Evolutionary conservation across 441 rosid species (phyloP), one percentile per base, ranked within the genome.

Genomic region (Adansonia gregorii): DNA sequence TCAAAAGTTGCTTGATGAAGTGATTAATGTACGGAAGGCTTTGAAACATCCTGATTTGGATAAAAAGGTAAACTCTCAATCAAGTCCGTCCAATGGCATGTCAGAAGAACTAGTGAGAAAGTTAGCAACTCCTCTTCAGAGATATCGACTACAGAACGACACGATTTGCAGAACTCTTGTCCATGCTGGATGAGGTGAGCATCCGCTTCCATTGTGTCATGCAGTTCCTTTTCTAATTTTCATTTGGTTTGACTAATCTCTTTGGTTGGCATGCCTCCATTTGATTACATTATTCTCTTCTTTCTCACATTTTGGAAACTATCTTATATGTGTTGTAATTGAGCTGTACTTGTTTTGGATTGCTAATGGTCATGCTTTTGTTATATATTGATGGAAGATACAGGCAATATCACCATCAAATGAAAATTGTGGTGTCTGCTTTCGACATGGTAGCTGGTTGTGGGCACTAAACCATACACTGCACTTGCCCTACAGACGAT

Each of bases 161-260:
- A 92, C 72, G 97, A 90, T 10, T 84, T 91, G 78, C 98, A 87
- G 80, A 87, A 83, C 98, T 95, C 45, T 76, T 95, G 80, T 84
- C 93, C 67, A 86, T 95, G 93, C 78, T 91, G 78, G 97, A 92
- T 43, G 97, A 92, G 91, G 99, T 95, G 85, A 74, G 73, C 58
- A 73, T n/a, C 54, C 55, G 3, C 71, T 41, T 76, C 72, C 45
- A 39, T 63, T 67, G 12, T 45, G 20, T 31, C 0, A 4, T 46
- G 27, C 8, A 60, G 43, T n/a, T 63, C 10, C 31, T 35, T 35
- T 31, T 17, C 35, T 22, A 8, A 11, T 39, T 68, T 41, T 41
- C 69, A 11, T 56, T 68, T 66, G 69, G 5, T 24, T 77, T 67
- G 63, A 11, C 15, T 67, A 43, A 27, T 55, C 46, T 41, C 35